Evolutionary conservation across 495 filamentous ascomycete genomes (phyloP), one percentile per base, ranked within the genome.

Genomic region (Letharia lupina): DNA sequence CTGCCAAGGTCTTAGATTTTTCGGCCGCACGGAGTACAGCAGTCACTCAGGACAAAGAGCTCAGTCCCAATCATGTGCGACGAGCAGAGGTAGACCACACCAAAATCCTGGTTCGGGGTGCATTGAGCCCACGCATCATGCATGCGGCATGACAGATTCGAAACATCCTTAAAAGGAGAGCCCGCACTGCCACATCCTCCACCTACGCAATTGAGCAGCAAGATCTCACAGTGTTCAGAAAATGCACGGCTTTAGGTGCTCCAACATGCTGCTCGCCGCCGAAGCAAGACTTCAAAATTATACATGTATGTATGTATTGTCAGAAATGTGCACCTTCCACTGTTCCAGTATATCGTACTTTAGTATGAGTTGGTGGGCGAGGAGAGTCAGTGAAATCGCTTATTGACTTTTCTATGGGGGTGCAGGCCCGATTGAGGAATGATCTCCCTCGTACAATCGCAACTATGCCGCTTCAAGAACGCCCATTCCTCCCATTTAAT

Each of bases 161-260:
- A 57, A 57, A 57, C 28, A 56, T 35, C 23, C 12, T 52, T 0
- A 12, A 7, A 6, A 35, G 6, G 11, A 35, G 13, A 28, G 4
- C 28, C 48, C 13, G 52, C 52, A 56, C 28, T 56, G 52, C 52
- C 52, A 47, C 23, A 31, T 52, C 31, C 48, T 52, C 48, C 48
- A 57, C 33, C 54, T 57, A 57, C 33, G 54, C 33, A 33, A 57
- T 57, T 11, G 33, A 56, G 48, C 52, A 13, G 52, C 52, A 56
- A 56, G 31, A 56, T 33, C 3, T 56, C 52, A 15, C 35, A 8
- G 2, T 6, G 52, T 56, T 7, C 5, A 15, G 31, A 18, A 33
- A 33, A 16, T 20, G 54, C 13, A 33, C 31, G 31, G 9, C 48
- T 52, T 52, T 31, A 13, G 3, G 47, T 31, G 48, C 48, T 44